Conservation (phyloP, 176 grass and related monocot species). For the Juncus effusus region DNA sequence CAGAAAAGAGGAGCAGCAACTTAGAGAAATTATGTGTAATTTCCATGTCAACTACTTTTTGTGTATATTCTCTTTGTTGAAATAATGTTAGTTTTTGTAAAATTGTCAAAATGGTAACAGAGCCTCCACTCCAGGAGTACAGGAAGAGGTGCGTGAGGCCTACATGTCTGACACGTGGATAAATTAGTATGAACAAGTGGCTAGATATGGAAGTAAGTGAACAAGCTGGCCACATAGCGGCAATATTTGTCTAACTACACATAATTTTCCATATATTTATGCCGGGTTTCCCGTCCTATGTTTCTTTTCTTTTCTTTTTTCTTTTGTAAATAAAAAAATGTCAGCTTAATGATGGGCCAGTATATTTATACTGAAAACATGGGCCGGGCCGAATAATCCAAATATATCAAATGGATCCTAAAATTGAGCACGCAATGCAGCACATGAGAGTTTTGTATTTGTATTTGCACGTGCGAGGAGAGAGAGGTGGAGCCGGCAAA, state of each 20-base stretch:
- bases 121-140: not conserved
- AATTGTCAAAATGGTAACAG: too few relatives aligned
- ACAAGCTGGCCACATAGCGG: not conserved
- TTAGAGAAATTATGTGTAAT: slow-evolving; percentile 3
- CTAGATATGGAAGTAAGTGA: not conserved
- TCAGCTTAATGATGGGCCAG: too few relatives aligned
- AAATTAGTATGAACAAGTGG: not conserved
- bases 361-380: not conserved
- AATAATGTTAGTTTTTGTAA: too few relatives aligned
- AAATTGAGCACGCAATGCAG: not conserved
- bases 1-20: not conserved
- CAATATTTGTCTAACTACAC: too few relatives aligned
- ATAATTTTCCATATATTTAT: too few relatives aligned
- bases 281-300: too few relatives aligned
- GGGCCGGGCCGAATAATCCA: not conserved
- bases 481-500: not conserved
- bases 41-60: not conserved
- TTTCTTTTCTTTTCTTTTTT: too few relatives aligned
- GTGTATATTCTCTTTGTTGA: too few relatives aligned
- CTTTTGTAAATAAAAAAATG: too few relatives aligned
- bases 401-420: not conserved
- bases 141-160: not conserved
- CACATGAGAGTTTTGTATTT: not conserved
- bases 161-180: not conserved
- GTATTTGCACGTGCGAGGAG: slow-evolving; percentile 17